Evolutionary conservation across 1,284 basidiomycete genomes (phyloP).

Genomic region (Moesziomyces antarcticus): DNA sequence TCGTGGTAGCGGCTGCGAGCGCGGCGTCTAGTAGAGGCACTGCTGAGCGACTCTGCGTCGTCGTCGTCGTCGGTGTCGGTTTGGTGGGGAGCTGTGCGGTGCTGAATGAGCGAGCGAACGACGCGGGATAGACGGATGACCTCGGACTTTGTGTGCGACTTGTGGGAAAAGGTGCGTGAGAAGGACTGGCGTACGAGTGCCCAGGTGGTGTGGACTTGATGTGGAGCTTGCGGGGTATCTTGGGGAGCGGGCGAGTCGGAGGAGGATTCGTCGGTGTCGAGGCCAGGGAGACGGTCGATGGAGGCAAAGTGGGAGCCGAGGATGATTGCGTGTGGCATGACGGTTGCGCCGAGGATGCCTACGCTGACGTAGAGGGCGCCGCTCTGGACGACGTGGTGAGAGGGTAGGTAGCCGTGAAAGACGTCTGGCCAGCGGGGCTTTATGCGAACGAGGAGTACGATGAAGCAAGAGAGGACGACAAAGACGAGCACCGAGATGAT

Average conservation of each 20-base stretch:
- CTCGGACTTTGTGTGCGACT: conserved; percentile 21
- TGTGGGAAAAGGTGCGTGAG: conserved; percentile 6
- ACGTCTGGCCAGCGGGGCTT: conserved; percentile 80
- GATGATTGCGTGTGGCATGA: conserved; percentile 87
- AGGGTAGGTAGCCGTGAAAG: conserved; percentile 86
- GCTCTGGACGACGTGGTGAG: conserved; percentile 73
- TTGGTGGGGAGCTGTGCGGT: not conserved
- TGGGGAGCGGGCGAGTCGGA: not conserved
- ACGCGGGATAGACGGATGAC: conserved; percentile 17
- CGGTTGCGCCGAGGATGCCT: conserved; percentile 73
- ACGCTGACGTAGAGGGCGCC: conserved; percentile 80
- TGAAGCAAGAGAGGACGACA: conserved; percentile 75
- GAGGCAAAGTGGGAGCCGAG: conserved; percentile 77
- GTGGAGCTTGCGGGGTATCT: not conserved
- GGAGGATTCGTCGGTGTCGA: not conserved
- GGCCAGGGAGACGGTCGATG: conserved; percentile 48
- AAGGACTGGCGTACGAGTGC: conserved; percentile 13
- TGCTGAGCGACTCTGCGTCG: conserved; percentile 6
- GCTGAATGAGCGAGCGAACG: conserved; percentile 21
- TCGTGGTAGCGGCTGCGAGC: not conserved
- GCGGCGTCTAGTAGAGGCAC: not conserved
- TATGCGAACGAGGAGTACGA: conserved; percentile 80
- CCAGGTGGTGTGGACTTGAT: conserved; percentile 14
- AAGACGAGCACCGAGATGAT: conserved; percentile 74
- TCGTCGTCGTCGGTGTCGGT: not conserved